phyloP scores from a whole-genome alignment of 306 rosid species.

The Arachis hypogaea region DNA sequence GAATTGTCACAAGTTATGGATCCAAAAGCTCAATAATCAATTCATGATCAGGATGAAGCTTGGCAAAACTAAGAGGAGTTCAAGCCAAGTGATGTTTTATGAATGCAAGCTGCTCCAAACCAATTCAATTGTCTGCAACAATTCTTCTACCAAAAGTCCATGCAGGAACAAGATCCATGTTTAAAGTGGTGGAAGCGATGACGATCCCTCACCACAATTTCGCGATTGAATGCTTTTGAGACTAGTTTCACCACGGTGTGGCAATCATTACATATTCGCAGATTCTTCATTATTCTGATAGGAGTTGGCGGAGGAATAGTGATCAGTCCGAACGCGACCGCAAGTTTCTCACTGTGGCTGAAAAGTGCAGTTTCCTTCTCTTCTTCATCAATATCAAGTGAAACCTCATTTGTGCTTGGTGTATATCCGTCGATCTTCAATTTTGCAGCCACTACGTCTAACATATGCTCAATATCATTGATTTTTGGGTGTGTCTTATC shows the following conservation, averaged over 20 bases:
- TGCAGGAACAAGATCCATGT: slow-evolving; percentile 71
- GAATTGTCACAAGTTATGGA: not conserved
- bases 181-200: slow-evolving; percentile 86
- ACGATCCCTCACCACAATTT: slow-evolving; percentile 78
- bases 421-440: slow-evolving; percentile 73
- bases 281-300: slow-evolving; percentile 71
- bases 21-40: not conserved
- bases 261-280: slow-evolving; percentile 85
- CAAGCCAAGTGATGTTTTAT: not conserved
- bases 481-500: slow-evolving; percentile 68
- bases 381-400: slow-evolving; percentile 77
- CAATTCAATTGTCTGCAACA: slow-evolving; percentile 12
- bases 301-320: slow-evolving; percentile 58
- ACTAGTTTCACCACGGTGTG: slow-evolving; percentile 67
- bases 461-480: slow-evolving; percentile 62
- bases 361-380: slow-evolving; percentile 73
- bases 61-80: not conserved
- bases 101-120: not conserved
- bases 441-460: slow-evolving; percentile 63
- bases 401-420: slow-evolving; percentile 69
- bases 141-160: slow-evolving; percentile 68
- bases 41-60: not conserved
- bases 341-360: slow-evolving; percentile 83
- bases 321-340: slow-evolving; percentile 80
- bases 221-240: slow-evolving; percentile 64